Conservation (phyloP, 192 early-diverging fungal species). For the Spizellomyces punctatus region DNA sequence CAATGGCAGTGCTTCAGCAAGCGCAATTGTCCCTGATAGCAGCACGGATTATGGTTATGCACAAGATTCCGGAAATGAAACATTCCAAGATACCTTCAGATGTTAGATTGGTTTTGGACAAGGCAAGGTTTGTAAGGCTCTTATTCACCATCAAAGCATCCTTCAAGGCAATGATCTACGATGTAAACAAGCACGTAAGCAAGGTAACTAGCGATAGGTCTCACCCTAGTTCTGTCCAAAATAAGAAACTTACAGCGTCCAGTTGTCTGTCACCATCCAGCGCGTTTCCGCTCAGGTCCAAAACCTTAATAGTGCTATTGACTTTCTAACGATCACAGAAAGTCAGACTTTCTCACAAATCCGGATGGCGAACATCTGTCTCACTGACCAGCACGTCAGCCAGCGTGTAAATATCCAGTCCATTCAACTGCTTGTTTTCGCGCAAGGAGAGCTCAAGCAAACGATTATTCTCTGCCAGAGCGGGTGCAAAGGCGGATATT, state of each 20-base stretch:
- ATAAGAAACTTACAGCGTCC: slow-evolving; percentile 37
- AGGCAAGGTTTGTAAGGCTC: slow-evolving; percentile 59
- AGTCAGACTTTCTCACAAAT: background rate
- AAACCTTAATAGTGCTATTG: slow-evolving; percentile 49
- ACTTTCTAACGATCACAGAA: slow-evolving; percentile 11
- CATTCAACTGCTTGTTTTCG: slow-evolving; percentile 52
- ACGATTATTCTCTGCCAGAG: slow-evolving; percentile 18
- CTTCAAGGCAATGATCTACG: background rate
- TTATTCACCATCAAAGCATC: slow-evolving; percentile 61
- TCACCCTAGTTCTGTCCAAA: too few relatives aligned
- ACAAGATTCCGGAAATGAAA: too few relatives aligned
- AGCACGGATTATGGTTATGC: background rate
- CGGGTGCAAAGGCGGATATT: slow-evolving; percentile 18
- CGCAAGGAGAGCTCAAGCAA: slow-evolving; percentile 39
- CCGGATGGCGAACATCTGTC: slow-evolving; percentile 8
- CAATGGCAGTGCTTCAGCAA: slow-evolving; percentile 83
- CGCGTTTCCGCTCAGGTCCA: slow-evolving; percentile 64
- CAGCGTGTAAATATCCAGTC: slow-evolving; percentile 44
- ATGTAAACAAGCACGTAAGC: too few relatives aligned
- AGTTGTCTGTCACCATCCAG: slow-evolving; percentile 46
- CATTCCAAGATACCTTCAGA: slow-evolving; percentile 56
- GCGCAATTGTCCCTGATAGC: slow-evolving; percentile 59
- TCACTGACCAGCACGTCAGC: slow-evolving; percentile 40
- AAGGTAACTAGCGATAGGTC: too few relatives aligned
- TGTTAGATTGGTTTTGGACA: slow-evolving; percentile 64